Conservation (phyloP, 257 asterid genomes). For the Plantago major region DNA sequence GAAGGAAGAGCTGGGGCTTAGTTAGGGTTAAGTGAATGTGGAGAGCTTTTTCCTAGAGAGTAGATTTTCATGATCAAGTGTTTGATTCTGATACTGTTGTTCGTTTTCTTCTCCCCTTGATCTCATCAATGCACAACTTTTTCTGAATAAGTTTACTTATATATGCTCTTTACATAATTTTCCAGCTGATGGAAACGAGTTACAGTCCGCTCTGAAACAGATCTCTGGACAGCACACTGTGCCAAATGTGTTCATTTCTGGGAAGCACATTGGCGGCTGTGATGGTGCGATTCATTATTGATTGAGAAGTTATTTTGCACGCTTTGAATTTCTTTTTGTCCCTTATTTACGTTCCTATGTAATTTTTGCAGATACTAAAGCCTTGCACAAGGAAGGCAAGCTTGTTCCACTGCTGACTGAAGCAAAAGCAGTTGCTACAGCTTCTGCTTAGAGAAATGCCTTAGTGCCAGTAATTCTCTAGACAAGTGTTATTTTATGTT, state of each 20-base stretch:
- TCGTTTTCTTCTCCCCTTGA: background rate
- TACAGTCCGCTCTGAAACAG: conserved; percentile 68
- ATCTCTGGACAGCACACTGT: conserved; percentile 80
- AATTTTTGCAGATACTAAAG: conserved; percentile 56
- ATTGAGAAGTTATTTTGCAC: background rate
- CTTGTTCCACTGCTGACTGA: conserved; percentile 74
- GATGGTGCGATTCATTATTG: conserved; percentile 39
- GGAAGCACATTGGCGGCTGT: conserved; percentile 92
- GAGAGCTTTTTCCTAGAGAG: too few relatives aligned
- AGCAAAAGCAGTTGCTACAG: conserved; percentile 63
- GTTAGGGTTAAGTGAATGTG: too few relatives aligned
- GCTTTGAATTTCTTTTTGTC: background rate
- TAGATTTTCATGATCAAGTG: too few relatives aligned
- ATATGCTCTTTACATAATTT: background rate
- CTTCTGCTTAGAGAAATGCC: conserved; percentile 34
- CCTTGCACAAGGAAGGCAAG: conserved; percentile 56
- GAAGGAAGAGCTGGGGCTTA: too few relatives aligned
- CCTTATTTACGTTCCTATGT: too few relatives aligned
- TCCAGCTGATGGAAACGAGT: conserved; percentile 72
- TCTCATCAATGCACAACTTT: background rate
- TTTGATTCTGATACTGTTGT: too few relatives aligned
- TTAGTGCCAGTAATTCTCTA: background rate
- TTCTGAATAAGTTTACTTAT: background rate
- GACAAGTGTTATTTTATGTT: background rate
- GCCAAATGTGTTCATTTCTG: conserved; percentile 83